phyloP scores from a whole-genome alignment of 2,329 filamentous ascomycete species.

The Coleophoma eucalyptorum region DNA sequence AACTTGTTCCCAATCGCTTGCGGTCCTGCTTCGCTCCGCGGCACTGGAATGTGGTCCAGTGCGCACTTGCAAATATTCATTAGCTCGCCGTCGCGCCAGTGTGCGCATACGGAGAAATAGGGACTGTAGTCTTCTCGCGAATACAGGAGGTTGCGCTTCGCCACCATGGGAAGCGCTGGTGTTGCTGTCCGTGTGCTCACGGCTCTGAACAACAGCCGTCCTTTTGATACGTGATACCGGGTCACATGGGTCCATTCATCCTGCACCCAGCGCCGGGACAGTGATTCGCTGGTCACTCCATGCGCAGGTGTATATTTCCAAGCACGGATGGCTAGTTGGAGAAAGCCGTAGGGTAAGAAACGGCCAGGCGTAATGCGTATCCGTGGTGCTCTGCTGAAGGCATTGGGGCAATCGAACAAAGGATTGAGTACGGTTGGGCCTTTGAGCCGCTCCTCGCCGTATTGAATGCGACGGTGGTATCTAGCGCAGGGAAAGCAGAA shows the following conservation, averaged over 20 bases:
- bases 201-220: conserved; percentile 54
- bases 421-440: conserved; percentile 50
- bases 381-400: conserved; percentile 42
- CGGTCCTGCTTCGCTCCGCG: conserved; percentile 20
- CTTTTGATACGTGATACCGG: conserved; percentile 48
- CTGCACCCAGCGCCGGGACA: conserved; percentile 46
- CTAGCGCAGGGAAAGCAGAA: conserved; percentile 54
- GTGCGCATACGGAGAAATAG: conserved; percentile 58
- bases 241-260: conserved; percentile 51
- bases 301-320: conserved; percentile 40
- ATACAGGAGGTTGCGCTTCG: conserved; percentile 52
- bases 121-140: conserved; percentile 57
- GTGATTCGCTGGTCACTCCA: conserved; percentile 40
- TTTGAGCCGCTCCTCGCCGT: conserved; percentile 49
- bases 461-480: conserved; percentile 50
- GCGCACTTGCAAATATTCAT: conserved; percentile 60
- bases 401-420: conserved; percentile 51
- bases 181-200: conserved; percentile 49
- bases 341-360: conserved; percentile 52
- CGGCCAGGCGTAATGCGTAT: conserved; percentile 50
- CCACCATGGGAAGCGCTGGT: conserved; percentile 44
- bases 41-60: conserved; percentile 49
- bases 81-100: conserved; percentile 58
- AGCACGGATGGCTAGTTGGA: conserved; percentile 51
- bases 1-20: conserved; percentile 29